A percentile compares a stretch with the other conserved stretches of the same genome.
Conservation (phyloP, 768 basidiomycete genomes). For the Russula sp. region DNA sequence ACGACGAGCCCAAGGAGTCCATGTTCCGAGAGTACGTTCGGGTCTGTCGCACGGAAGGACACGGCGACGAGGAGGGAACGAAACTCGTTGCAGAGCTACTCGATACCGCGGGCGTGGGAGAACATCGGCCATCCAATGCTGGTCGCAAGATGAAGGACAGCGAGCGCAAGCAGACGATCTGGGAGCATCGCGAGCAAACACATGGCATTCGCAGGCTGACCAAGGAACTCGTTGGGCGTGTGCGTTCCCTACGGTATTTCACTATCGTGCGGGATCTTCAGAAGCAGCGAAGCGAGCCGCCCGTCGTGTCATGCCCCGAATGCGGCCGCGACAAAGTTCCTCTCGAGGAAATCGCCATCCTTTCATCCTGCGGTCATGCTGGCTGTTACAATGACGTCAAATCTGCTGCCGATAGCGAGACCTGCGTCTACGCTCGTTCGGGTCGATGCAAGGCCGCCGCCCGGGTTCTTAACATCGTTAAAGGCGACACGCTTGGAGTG, state of each 20-base stretch:
- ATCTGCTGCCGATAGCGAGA: slow-evolving; percentile 68
- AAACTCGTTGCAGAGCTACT: slow-evolving; percentile 57
- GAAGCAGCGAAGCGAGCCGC: slow-evolving; percentile 60
- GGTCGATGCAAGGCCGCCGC: slow-evolving; percentile 78
- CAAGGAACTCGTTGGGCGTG: slow-evolving; percentile 87
- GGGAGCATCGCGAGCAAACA: slow-evolving; percentile 84
- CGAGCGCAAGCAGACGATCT: slow-evolving; percentile 63
- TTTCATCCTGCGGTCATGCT: slow-evolving; percentile 90
- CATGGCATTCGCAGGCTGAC: slow-evolving; percentile 80
- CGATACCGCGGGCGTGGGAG: slow-evolving; percentile 54
- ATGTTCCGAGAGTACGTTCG: slow-evolving; percentile 79
- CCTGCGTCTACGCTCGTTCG: slow-evolving; percentile 71
- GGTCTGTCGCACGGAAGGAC: slow-evolving; percentile 63
- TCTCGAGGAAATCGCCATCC: slow-evolving; percentile 69
- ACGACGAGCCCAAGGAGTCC: slow-evolving; percentile 52
- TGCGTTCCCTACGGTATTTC: slow-evolving; percentile 90
- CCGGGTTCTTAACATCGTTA: slow-evolving; percentile 77
- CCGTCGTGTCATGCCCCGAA: slow-evolving; percentile 57
- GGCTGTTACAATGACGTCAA: slow-evolving; percentile 77
- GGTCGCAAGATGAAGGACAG: slow-evolving; percentile 46
- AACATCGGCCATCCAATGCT: slow-evolving; percentile 24
- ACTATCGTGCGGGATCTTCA: slow-evolving; percentile 87
- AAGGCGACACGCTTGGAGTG: slow-evolving; percentile 71
- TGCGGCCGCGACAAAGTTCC: slow-evolving; percentile 58
- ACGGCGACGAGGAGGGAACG: slow-evolving; percentile 76